Base-by-base conservation (phyloP, 495 filamentous ascomycete genomes). In the Penicillium angulare region DNA sequence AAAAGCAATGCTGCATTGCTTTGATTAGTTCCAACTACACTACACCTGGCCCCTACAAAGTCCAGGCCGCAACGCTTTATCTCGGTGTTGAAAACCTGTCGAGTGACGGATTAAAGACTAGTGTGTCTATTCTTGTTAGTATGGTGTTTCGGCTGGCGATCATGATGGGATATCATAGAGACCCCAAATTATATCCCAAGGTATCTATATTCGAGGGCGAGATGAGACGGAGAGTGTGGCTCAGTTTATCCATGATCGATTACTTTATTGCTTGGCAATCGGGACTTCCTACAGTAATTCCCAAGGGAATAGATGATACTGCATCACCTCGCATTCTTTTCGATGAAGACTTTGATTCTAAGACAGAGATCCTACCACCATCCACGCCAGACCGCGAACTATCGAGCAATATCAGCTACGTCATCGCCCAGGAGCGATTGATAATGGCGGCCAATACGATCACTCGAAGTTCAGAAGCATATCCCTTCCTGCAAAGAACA, bases 221-320 rank as follows among this genome's bases (percentile, higher is more conserved):
- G 15, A 35, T 35, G 33, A n/a, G 33, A 6, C 33, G 33, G 7
- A 9, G 33, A 17, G 6, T 15, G 7, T 35, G 33, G 33, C 13
- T 17, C 2, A 5, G 12, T 2, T 6, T 35, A 3, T 17, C 15
- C 13, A 15, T 35, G n/a, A 17, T n/a, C 12, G 12, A 35, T 66
- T 69, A 21, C 40, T 63, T 68, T n/a, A 53, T 69, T 17, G 66
- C 63, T 12, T 53, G 36, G 13, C 62, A 72, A 49, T 60, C 65
- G 29, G 67, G 69, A 39, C 45, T 64, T 47, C 69, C 68, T 5
- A 48, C 60, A 12, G 67, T 60, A 23, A 60, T 71, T 22, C 53
- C 49, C n/a, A 53, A 59, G 20, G 52, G 43, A 39, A 53, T 63
- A 17, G 65, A 60, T 21, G 71, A 72, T 40, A 72, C 69, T 15